phyloP scores from a whole-genome alignment of 2,329 filamentous ascomycete species.

The Aspergillus japonicus region DNA sequence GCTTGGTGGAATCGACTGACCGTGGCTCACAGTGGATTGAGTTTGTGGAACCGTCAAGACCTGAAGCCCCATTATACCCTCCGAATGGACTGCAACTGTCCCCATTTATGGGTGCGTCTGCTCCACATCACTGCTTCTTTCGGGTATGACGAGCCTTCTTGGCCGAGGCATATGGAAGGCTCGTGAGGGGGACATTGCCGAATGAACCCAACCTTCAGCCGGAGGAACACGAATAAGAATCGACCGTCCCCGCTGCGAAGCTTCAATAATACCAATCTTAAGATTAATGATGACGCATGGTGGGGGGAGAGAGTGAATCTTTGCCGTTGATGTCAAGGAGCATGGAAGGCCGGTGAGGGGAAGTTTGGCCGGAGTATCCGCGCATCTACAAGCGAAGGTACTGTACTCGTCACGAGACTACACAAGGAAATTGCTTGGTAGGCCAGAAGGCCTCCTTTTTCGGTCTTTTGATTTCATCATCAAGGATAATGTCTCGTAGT shows the following conservation, averaged over 20 bases:
- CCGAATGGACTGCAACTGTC: not conserved
- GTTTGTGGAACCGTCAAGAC: too few relatives aligned
- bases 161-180: not conserved
- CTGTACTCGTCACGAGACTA: not conserved
- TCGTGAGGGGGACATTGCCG: not conserved
- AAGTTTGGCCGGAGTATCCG: not conserved
- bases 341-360: not conserved
- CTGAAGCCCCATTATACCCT: not conserved
- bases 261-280: not conserved
- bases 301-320: not conserved
- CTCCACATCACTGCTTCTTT: not conserved
- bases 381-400: not conserved
- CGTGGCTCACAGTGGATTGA: not conserved
- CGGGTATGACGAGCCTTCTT: not conserved
- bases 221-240: not conserved
- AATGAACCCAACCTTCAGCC: not conserved
- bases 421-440: not conserved
- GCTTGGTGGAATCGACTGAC: too few relatives aligned
- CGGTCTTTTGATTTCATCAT: constrained; percentile 21
- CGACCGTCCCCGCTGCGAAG: not conserved
- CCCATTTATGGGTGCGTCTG: not conserved
- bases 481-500: constrained; percentile 11
- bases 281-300: not conserved
- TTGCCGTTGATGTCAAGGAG: too few relatives aligned
- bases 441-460: constrained; percentile 23